phyloP scores from a whole-genome alignment of 2,329 filamentous ascomycete species.

The Polychaeton citri region DNA sequence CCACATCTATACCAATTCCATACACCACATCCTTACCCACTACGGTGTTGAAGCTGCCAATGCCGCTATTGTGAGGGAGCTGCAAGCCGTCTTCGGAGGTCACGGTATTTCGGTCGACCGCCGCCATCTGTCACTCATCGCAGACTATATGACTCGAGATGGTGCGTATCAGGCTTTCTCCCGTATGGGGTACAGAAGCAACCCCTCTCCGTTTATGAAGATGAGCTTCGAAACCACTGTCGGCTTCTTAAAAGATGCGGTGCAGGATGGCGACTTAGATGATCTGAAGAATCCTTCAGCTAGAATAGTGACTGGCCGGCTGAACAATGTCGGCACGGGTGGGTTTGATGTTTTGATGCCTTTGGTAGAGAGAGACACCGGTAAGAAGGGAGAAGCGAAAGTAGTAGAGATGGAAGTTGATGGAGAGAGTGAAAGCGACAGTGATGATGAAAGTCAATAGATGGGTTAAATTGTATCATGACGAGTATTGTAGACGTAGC shows the following conservation, averaged over 20 bases:
- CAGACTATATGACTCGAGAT: slow-evolving; percentile 92
- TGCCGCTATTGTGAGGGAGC: slow-evolving; percentile 72
- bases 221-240: slow-evolving; percentile 99
- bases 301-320: slow-evolving; percentile 72
- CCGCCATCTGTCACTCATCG: slow-evolving; percentile 87
- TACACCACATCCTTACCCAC: slow-evolving; percentile 65
- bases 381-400: background rate
- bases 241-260: slow-evolving; percentile 82
- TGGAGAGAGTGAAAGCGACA: slow-evolving; percentile 2
- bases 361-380: slow-evolving; percentile 1
- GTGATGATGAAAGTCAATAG: too few species aligned
- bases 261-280: slow-evolving; percentile 82
- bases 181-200: slow-evolving; percentile 72
- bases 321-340: slow-evolving; percentile 77
- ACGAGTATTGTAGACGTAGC: too few species aligned
- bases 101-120: slow-evolving; percentile 90
- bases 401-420: slow-evolving; percentile 1
- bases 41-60: slow-evolving; percentile 94
- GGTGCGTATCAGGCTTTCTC: slow-evolving; percentile 87
- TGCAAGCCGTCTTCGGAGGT: slow-evolving; percentile 70
- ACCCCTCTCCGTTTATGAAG: slow-evolving; percentile 87
- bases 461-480: too few species aligned
- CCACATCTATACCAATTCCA: slow-evolving; percentile 81
- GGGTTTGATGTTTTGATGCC: slow-evolving; percentile 69
- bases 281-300: slow-evolving; percentile 74